phyloP scores from a whole-genome alignment of 2,329 filamentous ascomycete species.

The Capronia coronata region DNA sequence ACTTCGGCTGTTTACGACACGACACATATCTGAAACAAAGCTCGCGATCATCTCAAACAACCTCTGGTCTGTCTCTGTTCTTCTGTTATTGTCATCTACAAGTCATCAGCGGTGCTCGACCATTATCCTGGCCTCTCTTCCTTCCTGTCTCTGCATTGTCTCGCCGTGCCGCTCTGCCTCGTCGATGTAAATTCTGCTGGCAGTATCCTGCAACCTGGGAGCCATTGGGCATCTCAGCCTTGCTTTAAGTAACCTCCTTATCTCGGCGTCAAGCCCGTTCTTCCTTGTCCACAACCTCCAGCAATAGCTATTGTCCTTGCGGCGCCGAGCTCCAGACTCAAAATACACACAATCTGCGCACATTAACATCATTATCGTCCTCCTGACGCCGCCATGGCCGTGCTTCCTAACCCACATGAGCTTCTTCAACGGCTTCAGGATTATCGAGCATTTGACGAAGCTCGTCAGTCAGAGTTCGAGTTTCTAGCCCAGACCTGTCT shows the following conservation, averaged over 20 bases:
- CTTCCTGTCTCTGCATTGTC: not conserved
- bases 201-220: not conserved
- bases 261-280: not conserved
- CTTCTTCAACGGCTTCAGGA: slow-evolving; percentile 7
- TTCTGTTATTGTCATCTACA: not conserved
- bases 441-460: slow-evolving; percentile 19
- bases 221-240: not conserved
- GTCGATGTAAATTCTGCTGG: not conserved
- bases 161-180: not conserved
- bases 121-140: not conserved
- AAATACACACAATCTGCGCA: not conserved
- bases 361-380: not conserved
- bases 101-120: no score
- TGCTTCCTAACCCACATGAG: slow-evolving; percentile 6
- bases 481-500: slow-evolving; percentile 11
- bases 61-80: not conserved
- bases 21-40: not conserved
- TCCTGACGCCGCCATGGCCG: not conserved
- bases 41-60: not conserved
- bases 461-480: slow-evolving; percentile 18
- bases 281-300: not conserved
- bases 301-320: not conserved
- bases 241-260: not conserved
- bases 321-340: no score
- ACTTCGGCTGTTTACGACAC: no score